Percentiles rank a stretch among this genome's conserved stretches.
These are phyloP conservation scores for Paecilomyces fulvus DNA, from an alignment of 2,329 filamentous ascomycete genomes.

Conservation along the genomic window DNA sequence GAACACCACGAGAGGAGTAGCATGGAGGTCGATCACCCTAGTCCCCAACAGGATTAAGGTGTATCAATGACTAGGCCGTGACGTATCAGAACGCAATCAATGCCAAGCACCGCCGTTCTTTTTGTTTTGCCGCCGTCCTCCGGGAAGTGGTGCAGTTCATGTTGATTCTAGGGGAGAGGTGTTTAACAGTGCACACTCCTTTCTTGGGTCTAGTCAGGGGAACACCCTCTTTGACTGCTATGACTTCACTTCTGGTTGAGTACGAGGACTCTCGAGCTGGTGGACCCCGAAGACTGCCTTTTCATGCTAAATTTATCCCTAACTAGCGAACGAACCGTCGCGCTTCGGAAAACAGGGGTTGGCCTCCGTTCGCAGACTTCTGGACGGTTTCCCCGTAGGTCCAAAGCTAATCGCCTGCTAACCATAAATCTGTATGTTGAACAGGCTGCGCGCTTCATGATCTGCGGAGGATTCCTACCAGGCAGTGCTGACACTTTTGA, in stretches of 20 bases:
- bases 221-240: background rate
- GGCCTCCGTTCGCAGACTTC: background rate
- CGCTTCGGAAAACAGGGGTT: background rate
- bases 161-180: too few species aligned
- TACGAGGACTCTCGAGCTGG: too few species aligned
- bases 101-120: constrained; percentile 1
- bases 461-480: background rate
- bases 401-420: background rate
- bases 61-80: constrained; percentile 2
- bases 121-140: too few species aligned
- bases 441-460: background rate
- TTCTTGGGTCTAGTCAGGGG: background rate
- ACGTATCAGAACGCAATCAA: constrained; percentile 4
- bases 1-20: background rate
- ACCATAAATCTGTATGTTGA: background rate
- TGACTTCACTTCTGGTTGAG: too few species aligned
- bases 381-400: background rate
- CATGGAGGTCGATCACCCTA: background rate
- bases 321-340: background rate
- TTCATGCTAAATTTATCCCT: background rate
- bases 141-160: too few species aligned
- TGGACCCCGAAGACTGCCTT: too few species aligned
- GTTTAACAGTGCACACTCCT: too few species aligned
- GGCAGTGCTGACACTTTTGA: background rate
- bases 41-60: background rate